Evolutionary conservation across 148 eudicot genomes (phyloP), one percentile per base, ranked within the genome.

Genomic region (Spergularia bocconei): DNA sequence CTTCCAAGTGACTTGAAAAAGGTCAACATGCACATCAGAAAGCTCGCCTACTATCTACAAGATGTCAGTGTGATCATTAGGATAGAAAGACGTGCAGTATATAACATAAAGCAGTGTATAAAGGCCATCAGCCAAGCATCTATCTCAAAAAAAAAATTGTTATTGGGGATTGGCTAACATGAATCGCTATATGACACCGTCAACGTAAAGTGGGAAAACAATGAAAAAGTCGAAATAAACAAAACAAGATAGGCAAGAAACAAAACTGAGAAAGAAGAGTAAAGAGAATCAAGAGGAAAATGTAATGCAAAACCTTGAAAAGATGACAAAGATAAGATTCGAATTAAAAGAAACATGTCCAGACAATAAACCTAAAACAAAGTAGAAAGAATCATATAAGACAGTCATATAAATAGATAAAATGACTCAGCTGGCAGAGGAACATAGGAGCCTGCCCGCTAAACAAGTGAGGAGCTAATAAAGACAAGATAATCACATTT

Each of bases 1-100:
- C 19, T 33, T 55, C 78, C 78, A 75, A n/a, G 71, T 75, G 64
- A 75, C 56, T 75, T 75, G 78, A 20, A 65, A 50, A 58, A 75
- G 78, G 69, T 39, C 55, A 13, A 39, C 69, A 54, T 54, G 71
- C 78, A 75, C 78, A 39, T 65, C 78, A 55, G 72, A 67, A 66
- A 13, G 69, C 54, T 75, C 78, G 8, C 78, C 78, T n/a, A 65
- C 71, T 65, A 75, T 56, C 78, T 75, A 41, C 78, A 67, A 20
- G 55, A 39, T 64, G 39, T 53, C 19, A 66, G 11, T 13, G 50
- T 20, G 29, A 36, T 16, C 38, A 6, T 38, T 23, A 19, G 23
- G 41, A 33, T 7, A 51, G 9, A 16, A 33, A 47, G 29, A 41
- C 25, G 16, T 48, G 16, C 16, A 50, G 19, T 29, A 29, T 14